Conservation (phyloP, 768 basidiomycete species). For the Coprinellus micaceus region DNA sequence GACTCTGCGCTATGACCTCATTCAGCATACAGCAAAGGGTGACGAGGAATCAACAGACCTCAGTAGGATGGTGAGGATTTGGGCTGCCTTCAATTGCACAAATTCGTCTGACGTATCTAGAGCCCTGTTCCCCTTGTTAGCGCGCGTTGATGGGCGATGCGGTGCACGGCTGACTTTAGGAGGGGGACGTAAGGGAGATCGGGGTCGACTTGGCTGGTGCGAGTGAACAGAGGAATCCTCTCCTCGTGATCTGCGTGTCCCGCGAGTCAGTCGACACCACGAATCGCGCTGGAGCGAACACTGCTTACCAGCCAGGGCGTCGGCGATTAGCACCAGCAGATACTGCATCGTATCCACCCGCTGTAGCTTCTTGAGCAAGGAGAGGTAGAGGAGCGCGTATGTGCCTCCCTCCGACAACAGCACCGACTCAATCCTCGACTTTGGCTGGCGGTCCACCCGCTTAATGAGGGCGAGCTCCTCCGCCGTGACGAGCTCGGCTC, state of each 20-base stretch:
- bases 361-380: constrained; percentile 79
- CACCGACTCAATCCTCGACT: constrained; percentile 68
- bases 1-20: constrained; percentile 43
- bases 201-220: constrained; percentile 58
- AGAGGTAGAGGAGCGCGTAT: constrained; percentile 87
- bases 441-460: constrained; percentile 81
- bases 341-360: constrained; percentile 85
- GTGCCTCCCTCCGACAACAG: constrained; percentile 77
- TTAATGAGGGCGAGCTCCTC: constrained; percentile 89
- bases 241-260: constrained; percentile 75
- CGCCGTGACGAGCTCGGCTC: constrained; percentile 82
- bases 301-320: constrained; percentile 73
- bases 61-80: constrained; percentile 84
- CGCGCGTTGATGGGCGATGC: neutral
- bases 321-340: constrained; percentile 82
- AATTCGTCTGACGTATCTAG: constrained; percentile 90
- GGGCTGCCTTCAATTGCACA: constrained; percentile 84
- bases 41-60: constrained; percentile 40
- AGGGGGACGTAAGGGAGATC: constrained; percentile 79
- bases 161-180: constrained; percentile 49
- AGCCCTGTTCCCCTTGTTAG: constrained; percentile 44
- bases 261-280: neutral
- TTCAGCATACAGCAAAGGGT: constrained; percentile 7
- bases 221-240: constrained; percentile 72
- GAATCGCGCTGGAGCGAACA: neutral